Conservation (phyloP, 2,329 filamentous ascomycete genomes). For the Botrytis tulipae region DNA sequence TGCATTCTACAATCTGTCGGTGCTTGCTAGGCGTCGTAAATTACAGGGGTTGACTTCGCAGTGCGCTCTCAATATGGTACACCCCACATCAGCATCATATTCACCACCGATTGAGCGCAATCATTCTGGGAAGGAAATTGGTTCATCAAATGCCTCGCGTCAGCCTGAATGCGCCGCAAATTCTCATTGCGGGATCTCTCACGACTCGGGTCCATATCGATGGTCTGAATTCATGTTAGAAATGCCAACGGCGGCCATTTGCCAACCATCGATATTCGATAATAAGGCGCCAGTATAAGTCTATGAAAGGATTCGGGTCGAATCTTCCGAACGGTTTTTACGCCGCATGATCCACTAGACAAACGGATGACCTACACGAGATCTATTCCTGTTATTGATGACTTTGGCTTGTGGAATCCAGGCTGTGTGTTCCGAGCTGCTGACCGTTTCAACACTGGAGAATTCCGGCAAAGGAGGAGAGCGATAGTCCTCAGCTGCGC, state of each 20-base stretch:
- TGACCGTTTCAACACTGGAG: neutral
- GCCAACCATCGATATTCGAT: neutral
- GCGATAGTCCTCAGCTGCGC: neutral
- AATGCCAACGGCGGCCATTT: neutral
- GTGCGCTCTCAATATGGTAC: neutral
- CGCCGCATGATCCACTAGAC: neutral
- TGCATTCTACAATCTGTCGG: neutral
- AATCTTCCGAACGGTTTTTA: neutral
- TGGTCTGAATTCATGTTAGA: neutral
- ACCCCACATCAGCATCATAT: neutral
- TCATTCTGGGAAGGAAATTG: neutral
- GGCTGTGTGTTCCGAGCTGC: neutral
- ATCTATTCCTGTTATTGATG: neutral
- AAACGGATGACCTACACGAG: neutral
- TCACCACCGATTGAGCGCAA: neutral
- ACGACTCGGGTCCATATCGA: conserved; percentile 5
- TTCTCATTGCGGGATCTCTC: neutral
- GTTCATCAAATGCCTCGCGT: neutral
- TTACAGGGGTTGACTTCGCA: neutral
- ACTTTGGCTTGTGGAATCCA: neutral
- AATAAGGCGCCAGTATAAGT: neutral
- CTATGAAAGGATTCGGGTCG: neutral
- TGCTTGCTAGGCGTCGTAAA: neutral
- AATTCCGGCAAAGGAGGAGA: neutral
- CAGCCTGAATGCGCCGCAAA: neutral